Base-by-base conservation (phyloP, 1,139 yeast genomes). In the Kazachstania sp. region DNA sequence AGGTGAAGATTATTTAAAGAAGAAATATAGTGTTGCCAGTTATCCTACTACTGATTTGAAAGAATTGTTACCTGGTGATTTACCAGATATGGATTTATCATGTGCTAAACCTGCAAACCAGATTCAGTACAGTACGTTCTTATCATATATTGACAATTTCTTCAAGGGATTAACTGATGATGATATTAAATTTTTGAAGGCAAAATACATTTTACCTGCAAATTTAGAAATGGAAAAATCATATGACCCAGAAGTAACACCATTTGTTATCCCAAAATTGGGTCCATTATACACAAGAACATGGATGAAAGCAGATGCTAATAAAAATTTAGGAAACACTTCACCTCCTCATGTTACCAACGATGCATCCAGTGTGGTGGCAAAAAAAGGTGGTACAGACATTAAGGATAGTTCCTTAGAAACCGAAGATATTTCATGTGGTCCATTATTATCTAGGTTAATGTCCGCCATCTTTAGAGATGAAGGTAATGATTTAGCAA, bases 41-140 rank as follows among this genome's bases (percentile, higher is more conserved):
- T 92, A 82, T 62, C 99, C 99, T 0, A 78, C 80, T 29, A 74
- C 73, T 41, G 95, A 90, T 60, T 70, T 94, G 41, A 74, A 78
- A 55, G 84, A 81, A 47, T 66, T 84, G 52, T 71, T 94, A 38
- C 96, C 98, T 0, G 99, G 98, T 2, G 78, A 73, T 36, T 82
- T 88, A 28, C 98, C 98, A 9, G 81, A 85, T 63, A 77, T 75
- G 47, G 98, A 92, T 64, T 88, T 86, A 59, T 83, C 96, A 9
- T 79, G 81, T 52, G 80, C 81, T 20, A 90, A 90, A 59, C 97
- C 97, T 7, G 70, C 87, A 2, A 90, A 86, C 64, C 98, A 92
- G 68, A 95, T 92, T 19, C 97, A 88, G 60, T 88, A 86, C 64
- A 75, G 87, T 16, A 90, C 98, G 0, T 94, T 86, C 64, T 83